Evolutionary conservation across 176 grass and related monocot species (phyloP).

Genomic region (Musa acuminata): DNA sequence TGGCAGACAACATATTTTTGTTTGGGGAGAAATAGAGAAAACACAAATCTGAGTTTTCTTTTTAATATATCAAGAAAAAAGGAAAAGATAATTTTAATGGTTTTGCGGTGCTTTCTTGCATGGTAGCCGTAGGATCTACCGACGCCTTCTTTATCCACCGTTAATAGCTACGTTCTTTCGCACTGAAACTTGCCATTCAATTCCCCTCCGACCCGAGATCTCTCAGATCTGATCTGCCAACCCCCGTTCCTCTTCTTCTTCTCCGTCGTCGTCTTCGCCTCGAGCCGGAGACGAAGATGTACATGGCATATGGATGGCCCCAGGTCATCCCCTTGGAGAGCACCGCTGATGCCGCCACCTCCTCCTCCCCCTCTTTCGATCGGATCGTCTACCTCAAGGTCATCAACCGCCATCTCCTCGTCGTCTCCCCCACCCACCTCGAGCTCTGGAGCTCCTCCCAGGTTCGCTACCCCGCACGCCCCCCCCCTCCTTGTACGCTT

Average conservation of each 20-base stretch:
- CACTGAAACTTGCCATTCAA: not conserved
- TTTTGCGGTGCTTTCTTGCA: too few species aligned
- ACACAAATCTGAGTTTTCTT: too few species aligned
- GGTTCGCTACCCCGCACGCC: constrained; percentile 6
- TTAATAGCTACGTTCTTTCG: not conserved
- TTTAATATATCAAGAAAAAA: too few species aligned
- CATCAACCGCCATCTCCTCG: constrained; percentile 60
- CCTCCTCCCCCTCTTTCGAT: constrained; percentile 33
- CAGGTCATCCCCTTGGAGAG: constrained; percentile 72
- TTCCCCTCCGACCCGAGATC: not conserved
- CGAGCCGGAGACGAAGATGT: constrained; percentile 42
- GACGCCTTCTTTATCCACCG: not conserved
- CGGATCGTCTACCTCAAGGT: constrained; percentile 78
- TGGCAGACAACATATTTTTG: too few species aligned
- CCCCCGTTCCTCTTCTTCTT: not conserved
- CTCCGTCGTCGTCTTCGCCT: not conserved
- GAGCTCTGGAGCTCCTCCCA: constrained; percentile 83
- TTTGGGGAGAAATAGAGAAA: too few species aligned
- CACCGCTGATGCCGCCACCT: constrained; percentile 20
- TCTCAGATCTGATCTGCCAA: constrained; percentile 2
- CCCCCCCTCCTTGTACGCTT: not conserved
- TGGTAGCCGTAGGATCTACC: not conserved
- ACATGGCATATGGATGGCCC: constrained; percentile 95
- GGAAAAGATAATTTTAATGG: too few species aligned
- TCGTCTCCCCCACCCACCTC: constrained; percentile 69